phyloP scores from a whole-genome alignment of 2,329 filamentous ascomycete genomes.

The Fusarium humuli region DNA sequence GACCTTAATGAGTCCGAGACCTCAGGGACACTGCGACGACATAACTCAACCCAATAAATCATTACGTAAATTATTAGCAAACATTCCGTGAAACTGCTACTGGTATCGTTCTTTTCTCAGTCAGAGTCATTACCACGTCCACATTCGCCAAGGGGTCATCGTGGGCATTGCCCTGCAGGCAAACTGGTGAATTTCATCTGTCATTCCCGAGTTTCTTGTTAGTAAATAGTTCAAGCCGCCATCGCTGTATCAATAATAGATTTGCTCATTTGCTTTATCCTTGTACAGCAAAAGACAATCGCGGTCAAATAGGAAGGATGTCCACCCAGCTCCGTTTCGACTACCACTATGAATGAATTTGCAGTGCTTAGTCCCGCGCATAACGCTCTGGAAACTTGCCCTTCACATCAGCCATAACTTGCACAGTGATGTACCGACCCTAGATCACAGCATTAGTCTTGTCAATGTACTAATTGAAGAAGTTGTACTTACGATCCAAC shows the following conservation, averaged over 20 bases:
- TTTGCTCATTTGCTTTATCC: too few species aligned
- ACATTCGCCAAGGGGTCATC: not conserved
- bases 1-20: not conserved
- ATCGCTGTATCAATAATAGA: too few species aligned
- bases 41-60: too few species aligned
- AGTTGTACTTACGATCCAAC: not conserved
- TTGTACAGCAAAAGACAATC: not conserved
- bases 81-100: not conserved
- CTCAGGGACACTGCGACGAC: not conserved
- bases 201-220: too few species aligned
- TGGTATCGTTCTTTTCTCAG: rapidly evolving
- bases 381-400: not conserved
- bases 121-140: rapidly evolving
- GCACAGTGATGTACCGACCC: not conserved
- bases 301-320: not conserved
- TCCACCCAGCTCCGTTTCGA: not conserved
- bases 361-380: not conserved
- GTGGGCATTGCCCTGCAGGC: not conserved
- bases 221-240: too few species aligned
- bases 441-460: not conserved
- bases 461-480: too few species aligned
- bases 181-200: too few species aligned
- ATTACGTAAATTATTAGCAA: not conserved
- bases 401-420: not conserved
- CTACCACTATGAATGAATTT: not conserved